Evolutionary conservation across 805 yeast species (phyloP).

Genomic region (Pachysolen tannophilus): DNA sequence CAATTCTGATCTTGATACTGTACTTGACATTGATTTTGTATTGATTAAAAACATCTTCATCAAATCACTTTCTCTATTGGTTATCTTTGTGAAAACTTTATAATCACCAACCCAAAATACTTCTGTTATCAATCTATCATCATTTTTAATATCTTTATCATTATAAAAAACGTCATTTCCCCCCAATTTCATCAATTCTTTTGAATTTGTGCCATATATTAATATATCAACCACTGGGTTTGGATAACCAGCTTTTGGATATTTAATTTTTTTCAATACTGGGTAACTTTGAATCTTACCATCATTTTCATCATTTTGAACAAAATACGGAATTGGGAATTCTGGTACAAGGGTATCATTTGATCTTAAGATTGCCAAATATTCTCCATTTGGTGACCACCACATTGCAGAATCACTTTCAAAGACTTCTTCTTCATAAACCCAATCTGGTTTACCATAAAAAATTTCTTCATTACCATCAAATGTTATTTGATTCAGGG

Average conservation of each 20-base stretch:
- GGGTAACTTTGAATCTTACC: conserved; percentile 57
- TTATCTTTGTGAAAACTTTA: conserved; percentile 44
- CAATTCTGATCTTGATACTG: conserved; percentile 39
- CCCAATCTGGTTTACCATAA: conserved; percentile 93
- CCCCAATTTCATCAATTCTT: conserved; percentile 14
- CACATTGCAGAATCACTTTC: conserved; percentile 64
- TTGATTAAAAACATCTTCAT: conserved; percentile 50
- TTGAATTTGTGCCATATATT: conserved; percentile 30
- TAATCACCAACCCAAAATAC: conserved; percentile 60
- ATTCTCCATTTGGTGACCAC: conserved; percentile 81
- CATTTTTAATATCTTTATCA: conserved; percentile 29
- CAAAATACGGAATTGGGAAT: conserved; percentile 69
- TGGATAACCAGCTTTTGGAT: conserved; percentile 77
- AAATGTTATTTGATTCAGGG: conserved; percentile 43
- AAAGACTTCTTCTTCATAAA: conserved; percentile 84
- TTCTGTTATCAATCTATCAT: conserved; percentile 52
- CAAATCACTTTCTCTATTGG: conserved; percentile 62
- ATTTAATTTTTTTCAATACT: conserved; percentile 50
- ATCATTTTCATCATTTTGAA: conserved; percentile 37
- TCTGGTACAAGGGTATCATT: conserved; percentile 71
- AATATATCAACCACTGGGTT: conserved; percentile 61
- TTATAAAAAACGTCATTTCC: conserved; percentile 32
- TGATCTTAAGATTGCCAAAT: conserved; percentile 54
- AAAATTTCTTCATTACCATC: conserved; percentile 69
- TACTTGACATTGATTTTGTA: conserved; percentile 27